Conservation (phyloP, 1,284 basidiomycete species). For the Trichosporon faecale region DNA sequence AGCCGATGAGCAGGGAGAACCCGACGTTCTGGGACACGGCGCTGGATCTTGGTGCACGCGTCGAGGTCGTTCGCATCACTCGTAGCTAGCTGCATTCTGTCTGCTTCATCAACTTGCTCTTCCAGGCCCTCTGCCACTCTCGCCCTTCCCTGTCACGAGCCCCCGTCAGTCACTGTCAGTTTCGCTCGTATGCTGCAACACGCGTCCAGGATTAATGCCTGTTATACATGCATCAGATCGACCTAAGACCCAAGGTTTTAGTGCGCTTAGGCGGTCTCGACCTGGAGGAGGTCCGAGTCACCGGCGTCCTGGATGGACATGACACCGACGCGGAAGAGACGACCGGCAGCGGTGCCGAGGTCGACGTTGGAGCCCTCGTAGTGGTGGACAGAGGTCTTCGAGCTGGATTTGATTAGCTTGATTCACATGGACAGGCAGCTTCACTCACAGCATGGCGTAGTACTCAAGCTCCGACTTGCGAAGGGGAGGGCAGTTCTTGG, state of each 20-base stretch:
- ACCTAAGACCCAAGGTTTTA: not conserved
- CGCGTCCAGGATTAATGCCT: not conserved
- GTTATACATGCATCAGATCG: slow-evolving; percentile 12
- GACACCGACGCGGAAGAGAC: slow-evolving; percentile 98
- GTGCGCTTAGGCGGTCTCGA: slow-evolving; percentile 40
- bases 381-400: slow-evolving; percentile 96
- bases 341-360: slow-evolving; percentile 97
- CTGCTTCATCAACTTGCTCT: not conserved
- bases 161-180: not conserved
- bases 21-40: slow-evolving; percentile 49
- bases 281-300: slow-evolving; percentile 78
- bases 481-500: slow-evolving; percentile 97
- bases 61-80: slow-evolving; percentile 37
- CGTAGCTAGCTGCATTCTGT: not conserved
- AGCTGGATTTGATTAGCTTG: slow-evolving; percentile 47
- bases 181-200: not conserved
- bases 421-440: not conserved
- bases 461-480: slow-evolving; percentile 99
- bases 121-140: not conserved
- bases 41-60: slow-evolving; percentile 37
- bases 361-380: slow-evolving; percentile 96
- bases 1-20: slow-evolving; percentile 24
- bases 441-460: slow-evolving; percentile 89
- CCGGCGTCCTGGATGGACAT: slow-evolving; percentile 97
- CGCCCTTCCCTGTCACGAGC: not conserved